Percentiles rank a stretch among this genome's conserved stretches.
phyloP scores from a whole-genome alignment of 225 moss, liverwort and hornwort genomes.

The Neckera pumila region DNA sequence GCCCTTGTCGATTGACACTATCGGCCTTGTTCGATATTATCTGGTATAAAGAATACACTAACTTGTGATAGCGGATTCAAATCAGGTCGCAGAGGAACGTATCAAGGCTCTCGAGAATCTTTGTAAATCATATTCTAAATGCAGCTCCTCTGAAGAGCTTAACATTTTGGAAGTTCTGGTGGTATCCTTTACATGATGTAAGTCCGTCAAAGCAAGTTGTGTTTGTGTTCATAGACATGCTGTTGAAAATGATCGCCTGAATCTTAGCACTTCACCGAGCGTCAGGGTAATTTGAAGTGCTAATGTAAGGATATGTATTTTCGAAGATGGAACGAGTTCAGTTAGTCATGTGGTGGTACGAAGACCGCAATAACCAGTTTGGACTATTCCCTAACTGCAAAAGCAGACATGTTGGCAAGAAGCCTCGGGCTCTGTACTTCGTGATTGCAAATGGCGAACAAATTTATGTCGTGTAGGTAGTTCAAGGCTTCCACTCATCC shows the following conservation, averaged over 20 bases:
- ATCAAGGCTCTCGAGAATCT: constrained; percentile 39
- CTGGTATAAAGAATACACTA: neutral
- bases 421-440: constrained; percentile 32
- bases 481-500: constrained; percentile 24
- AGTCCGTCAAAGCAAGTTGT: neutral
- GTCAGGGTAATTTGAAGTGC: neutral
- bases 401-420: constrained; percentile 57
- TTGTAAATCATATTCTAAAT: constrained; percentile 21
- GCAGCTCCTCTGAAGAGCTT: constrained; percentile 31
- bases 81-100: constrained; percentile 44
- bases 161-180: constrained; percentile 32
- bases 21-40: neutral
- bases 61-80: neutral
- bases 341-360: neutral
- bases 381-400: constrained; percentile 24
- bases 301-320: neutral
- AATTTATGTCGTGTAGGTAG: constrained; percentile 36
- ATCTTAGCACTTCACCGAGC: neutral
- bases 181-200: constrained; percentile 46
- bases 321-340: neutral
- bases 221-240: neutral
- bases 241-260: neutral
- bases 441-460: constrained; percentile 44
- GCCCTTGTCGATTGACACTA: neutral
- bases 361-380: neutral